Base-by-base conservation (phyloP, 2,329 filamentous ascomycete species). In the Tolypocladium capitatum region DNA sequence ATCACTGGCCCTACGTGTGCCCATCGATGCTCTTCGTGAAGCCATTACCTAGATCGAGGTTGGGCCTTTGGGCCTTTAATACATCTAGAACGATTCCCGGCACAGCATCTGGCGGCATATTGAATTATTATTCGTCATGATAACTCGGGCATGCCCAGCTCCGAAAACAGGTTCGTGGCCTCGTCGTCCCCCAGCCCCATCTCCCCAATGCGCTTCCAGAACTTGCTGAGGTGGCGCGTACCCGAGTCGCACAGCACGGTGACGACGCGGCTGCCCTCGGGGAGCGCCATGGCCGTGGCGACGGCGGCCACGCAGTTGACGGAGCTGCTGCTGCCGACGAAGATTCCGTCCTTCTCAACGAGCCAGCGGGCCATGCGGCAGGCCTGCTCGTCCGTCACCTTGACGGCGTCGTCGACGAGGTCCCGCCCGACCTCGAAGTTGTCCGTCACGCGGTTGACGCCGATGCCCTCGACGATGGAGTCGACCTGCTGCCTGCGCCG, bases 281-380 rank as follows among this genome's bases (percentile, higher is more conserved):
- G 77, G 51, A 90, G 67, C 38, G 70, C 69, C 60, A 81, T 74
- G 27, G 85, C 86, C 4, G 83, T 73, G 45, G 75, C 75, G 10
- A 86, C 81, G 21, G 86, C 84, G 5, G 85, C 87, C 38, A 86
- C 84, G 74, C 90, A 95, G 64, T 98, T 98, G 46, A 98, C 91
- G n/a, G 90, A 85, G 64, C 86, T 95, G 63, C 88, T 95, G 63
- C 90, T 95, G 9, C 92, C 94, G 36, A 90, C 75, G 59, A 98
- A 98, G 46, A 98, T 82, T 8, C 92, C 92, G 64, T 98, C 92
- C 53, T 90, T 84, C 68, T 97, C 90, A 9, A 96, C 91, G 36
- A 98, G 69, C 88, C 89, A 97, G 52, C 87, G 75, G n/a, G 91
- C 92, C 92, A 98, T 98, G 47, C 75, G 76, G 62, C 86, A 81